These are phyloP conservation scores for Calonectria honghensis DNA, from an alignment of 2,329 filamentous ascomycete species.

Conservation along the genomic window DNA sequence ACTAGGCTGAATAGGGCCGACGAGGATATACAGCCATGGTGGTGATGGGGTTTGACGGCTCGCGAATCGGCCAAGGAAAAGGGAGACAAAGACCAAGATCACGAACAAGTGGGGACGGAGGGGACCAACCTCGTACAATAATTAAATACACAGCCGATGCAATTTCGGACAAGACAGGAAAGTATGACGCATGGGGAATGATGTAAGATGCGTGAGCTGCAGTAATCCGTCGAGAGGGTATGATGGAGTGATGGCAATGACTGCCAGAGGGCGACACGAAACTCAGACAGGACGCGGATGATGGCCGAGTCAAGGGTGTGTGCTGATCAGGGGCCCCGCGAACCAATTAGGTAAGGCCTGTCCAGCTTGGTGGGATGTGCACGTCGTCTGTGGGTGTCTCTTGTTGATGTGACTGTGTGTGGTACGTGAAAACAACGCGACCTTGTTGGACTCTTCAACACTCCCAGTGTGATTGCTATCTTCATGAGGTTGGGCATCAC, in stretches of 20 bases:
- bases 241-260: neutral
- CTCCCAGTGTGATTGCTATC: neutral
- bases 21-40: constrained; percentile 22
- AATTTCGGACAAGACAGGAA: constrained; percentile 40
- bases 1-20: constrained; percentile 32
- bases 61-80: constrained; percentile 43
- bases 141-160: constrained; percentile 37
- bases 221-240: constrained; percentile 8
- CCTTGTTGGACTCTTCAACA: neutral
- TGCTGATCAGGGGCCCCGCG: constrained; percentile 40
- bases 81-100: constrained; percentile 5
- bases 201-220: constrained; percentile 26
- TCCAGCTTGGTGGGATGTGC: constrained; percentile 21
- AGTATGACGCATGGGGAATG: constrained; percentile 36
- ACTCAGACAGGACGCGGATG: constrained; percentile 45
- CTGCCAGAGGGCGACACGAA: constrained; percentile 27
- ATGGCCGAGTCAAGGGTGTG: constrained; percentile 49
- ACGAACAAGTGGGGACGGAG: constrained; percentile 35
- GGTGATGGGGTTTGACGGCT: constrained; percentile 30
- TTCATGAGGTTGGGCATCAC: neutral
- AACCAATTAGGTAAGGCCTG: constrained; percentile 40
- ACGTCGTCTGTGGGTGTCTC: neutral
- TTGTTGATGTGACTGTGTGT: neutral
- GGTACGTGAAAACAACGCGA: neutral
- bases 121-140: constrained; percentile 43